These are phyloP conservation scores for Colletotrichum chlorophyti DNA, from an alignment of 2,329 filamentous ascomycete species.

Conservation along the genomic window DNA sequence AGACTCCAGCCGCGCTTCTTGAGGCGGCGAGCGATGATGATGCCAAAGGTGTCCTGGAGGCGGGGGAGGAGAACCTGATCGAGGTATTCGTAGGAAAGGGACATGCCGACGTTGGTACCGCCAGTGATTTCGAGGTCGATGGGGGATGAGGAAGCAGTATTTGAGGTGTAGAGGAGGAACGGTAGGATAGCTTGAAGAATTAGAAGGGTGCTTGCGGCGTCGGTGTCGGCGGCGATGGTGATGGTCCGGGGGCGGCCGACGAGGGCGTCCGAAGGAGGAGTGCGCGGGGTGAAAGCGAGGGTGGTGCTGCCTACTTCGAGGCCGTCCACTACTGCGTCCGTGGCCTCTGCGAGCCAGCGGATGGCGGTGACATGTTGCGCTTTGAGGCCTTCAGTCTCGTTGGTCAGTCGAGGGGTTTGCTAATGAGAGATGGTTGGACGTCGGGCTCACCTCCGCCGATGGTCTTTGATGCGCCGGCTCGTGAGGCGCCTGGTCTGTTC, in stretches of 20 bases:
- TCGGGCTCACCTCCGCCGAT: conserved; percentile 16
- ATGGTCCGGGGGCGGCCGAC: conserved; percentile 46
- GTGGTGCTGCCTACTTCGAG: conserved; percentile 57
- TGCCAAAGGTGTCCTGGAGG: conserved; percentile 56
- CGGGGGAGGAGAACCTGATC: conserved; percentile 66
- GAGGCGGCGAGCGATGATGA: conserved; percentile 53
- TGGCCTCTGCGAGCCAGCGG: conserved; percentile 58
- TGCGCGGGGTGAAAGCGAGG: conserved; percentile 53
- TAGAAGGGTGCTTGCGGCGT: conserved; percentile 61
- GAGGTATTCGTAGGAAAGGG: conserved; percentile 66
- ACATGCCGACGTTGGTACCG: conserved; percentile 65
- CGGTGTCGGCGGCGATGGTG: conserved; percentile 55
- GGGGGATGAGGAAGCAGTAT: conserved; percentile 32
- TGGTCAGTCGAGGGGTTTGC: not conserved
- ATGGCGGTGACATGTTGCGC: conserved; percentile 66
- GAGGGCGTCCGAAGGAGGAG: conserved; percentile 45
- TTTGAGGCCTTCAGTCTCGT: conserved; percentile 59
- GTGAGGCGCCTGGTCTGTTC: conserved; percentile 53
- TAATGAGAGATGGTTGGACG: too few species aligned
- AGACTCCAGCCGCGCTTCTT: conserved; percentile 57
- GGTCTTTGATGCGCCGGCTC: conserved; percentile 37
- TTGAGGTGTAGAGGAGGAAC: conserved; percentile 59
- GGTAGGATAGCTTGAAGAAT: conserved; percentile 68
- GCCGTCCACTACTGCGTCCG: conserved; percentile 56
- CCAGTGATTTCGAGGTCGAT: conserved; percentile 60